A percentile compares a stretch with the other conserved stretches of the same genome.
These are phyloP conservation scores for Malassezia nana DNA, from an alignment of 1,284 basidiomycete genomes.

Conservation along the genomic window DNA sequence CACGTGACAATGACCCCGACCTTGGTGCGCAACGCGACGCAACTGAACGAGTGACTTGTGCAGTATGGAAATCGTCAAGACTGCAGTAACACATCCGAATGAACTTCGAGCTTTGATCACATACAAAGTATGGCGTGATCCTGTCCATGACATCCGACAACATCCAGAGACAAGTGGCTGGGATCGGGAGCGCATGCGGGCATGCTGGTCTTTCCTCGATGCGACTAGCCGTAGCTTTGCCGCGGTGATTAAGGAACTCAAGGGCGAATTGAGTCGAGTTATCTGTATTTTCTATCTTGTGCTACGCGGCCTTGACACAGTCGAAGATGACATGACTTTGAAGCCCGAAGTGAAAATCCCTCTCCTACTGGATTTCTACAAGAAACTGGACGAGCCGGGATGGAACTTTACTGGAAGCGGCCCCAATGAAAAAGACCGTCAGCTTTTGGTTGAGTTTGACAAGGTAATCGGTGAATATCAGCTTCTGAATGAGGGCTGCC, in stretches of 20 bases:
- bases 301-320: conserved; percentile 81
- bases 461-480: conserved; percentile 73
- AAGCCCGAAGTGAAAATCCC: conserved; percentile 76
- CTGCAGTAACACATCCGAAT: conserved; percentile 34
- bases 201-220: conserved; percentile 85
- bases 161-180: conserved; percentile 45
- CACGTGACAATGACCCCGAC: neutral
- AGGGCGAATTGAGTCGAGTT: conserved; percentile 82
- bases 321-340: conserved; percentile 98
- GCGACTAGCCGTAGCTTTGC: conserved; percentile 79
- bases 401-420: conserved; percentile 80
- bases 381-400: conserved; percentile 68
- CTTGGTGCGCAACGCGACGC: neutral
- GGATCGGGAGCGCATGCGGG: conserved; percentile 59
- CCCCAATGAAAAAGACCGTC: conserved; percentile 79
- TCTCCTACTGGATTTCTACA: conserved; percentile 71
- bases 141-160: conserved; percentile 48
- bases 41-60: conserved; percentile 1
- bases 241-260: conserved; percentile 89
- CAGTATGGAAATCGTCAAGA: conserved; percentile 6
- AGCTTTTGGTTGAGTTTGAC: conserved; percentile 76
- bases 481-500: conserved; percentile 55
- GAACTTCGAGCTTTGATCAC: conserved; percentile 48
- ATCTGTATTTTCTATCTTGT: conserved; percentile 91
- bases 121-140: conserved; percentile 51